Evolutionary conservation across 2,329 filamentous ascomycete genomes (phyloP).

Genomic region (Nectriaceae sp.): DNA sequence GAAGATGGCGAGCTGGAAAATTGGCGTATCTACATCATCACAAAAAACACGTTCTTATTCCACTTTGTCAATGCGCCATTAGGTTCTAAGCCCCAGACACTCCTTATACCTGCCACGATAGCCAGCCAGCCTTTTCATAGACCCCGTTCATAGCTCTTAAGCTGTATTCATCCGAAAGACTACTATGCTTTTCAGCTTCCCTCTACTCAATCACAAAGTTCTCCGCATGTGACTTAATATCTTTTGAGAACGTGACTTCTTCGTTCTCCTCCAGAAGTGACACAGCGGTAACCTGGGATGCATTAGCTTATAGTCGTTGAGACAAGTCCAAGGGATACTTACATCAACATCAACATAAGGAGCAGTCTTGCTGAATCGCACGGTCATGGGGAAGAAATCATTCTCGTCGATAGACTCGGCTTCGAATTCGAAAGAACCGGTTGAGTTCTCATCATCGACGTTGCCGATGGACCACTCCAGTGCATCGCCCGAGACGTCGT

Average conservation of each 20-base stretch:
- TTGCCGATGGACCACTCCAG: conserved; percentile 92
- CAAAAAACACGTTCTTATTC: conserved; percentile 18
- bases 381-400: conserved; percentile 97
- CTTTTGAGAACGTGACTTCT: conserved; percentile 80
- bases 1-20: neutral
- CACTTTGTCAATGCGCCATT: conserved; percentile 32
- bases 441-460: conserved; percentile 79
- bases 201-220: conserved; percentile 73
- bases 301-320: conserved; percentile 8
- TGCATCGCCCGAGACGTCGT: conserved; percentile 90
- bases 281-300: conserved; percentile 62
- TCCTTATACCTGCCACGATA: conserved; percentile 22
- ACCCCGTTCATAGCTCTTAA: conserved; percentile 16
- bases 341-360: conserved; percentile 95
- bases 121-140: conserved; percentile 27
- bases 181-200: conserved; percentile 24
- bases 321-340: conserved; percentile 43
- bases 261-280: conserved; percentile 74
- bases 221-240: conserved; percentile 75
- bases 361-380: conserved; percentile 81
- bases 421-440: conserved; percentile 93
- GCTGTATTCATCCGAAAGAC: conserved; percentile 8
- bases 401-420: conserved; percentile 83
- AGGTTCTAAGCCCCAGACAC: conserved; percentile 30
- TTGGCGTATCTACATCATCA: conserved; percentile 1